Base-by-base conservation (phyloP, 192 early-diverging fungal genomes). In the Coemansia sp. region DNA sequence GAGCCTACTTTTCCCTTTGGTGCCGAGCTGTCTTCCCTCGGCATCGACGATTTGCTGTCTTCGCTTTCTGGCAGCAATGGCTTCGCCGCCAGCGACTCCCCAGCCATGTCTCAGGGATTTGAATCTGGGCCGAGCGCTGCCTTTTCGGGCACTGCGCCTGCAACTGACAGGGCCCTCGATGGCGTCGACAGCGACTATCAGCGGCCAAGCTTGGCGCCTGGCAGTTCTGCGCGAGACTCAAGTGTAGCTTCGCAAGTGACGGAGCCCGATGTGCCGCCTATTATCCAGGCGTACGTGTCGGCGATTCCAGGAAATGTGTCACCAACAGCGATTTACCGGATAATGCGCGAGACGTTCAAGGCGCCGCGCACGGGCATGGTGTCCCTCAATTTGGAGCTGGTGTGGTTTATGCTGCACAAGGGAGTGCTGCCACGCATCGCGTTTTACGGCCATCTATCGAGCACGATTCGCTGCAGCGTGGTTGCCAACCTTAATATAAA, bases 351-450 rank as follows among this genome's bases (percentile, higher is more conserved):
- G 59, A 66, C 78, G 38, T 81, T 81, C 62, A 64, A 60, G 25
- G 73, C 78, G 43, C 78, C 78, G 9, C 78, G 78, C 15, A 81
- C 72, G 62, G 78, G 78, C 46, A 75, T 81, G 78, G 70, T 81
- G 37, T 72, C 78, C 3, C 59, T 82, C 36, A 73, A 82, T 46
- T 60, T 82, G 14, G 79, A 82, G 70, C 62, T 82, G 0, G 58
- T 63, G 37, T 82, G 79, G 79, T 76, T 59, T 60, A 82, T 82
- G 79, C 72, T 82, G n/a, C 73, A 75, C 60, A 75, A 73, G 62
- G 79, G 79, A 8, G 70, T 82, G 4, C 62, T 82, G 22, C 79
- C 79, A 32, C 73, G 79, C 6, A 76, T 82, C 20, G 39, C 68
- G 25, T 62, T 82, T 12, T 82, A 75, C 47, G 64, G 73, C 0